phyloP scores from a whole-genome alignment of 176 grass and related monocot genomes.

The Thinopyrum elongatum region DNA sequence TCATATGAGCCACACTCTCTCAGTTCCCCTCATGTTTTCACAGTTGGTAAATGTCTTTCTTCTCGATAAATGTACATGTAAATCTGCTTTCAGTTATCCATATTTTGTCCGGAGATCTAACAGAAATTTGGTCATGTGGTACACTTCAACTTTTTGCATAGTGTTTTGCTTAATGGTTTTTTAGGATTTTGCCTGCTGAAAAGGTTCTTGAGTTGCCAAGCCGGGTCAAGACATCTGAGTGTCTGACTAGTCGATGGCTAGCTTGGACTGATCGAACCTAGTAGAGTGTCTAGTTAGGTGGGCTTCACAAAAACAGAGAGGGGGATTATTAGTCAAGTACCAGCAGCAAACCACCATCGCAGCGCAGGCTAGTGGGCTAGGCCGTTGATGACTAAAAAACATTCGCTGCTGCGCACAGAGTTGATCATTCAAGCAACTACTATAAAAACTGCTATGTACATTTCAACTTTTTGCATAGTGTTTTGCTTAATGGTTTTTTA shows the following conservation, averaged over 20 bases:
- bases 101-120: not conserved
- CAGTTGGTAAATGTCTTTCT: constrained; percentile 63
- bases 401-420: not conserved
- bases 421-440: not conserved
- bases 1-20: constrained; percentile 85
- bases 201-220: not conserved
- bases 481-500: not conserved
- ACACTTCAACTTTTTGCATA: not conserved
- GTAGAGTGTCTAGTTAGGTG: not conserved
- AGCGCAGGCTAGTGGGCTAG: not conserved
- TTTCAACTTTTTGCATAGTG: not conserved
- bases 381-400: not conserved
- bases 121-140: not conserved
- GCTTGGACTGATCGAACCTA: not conserved
- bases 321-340: not conserved
- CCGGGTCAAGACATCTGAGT: not conserved
- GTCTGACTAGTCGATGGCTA: not conserved
- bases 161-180: not conserved
- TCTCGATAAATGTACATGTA: not conserved
- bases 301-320: not conserved
- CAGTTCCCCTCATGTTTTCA: constrained; percentile 80
- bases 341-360: not conserved
- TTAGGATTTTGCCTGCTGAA: not conserved
- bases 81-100: not conserved
- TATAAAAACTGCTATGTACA: no score